A percentile compares a stretch with the other conserved stretches of the same genome.
Conservation (phyloP, 768 basidiomycete species). For the Inosperma sp. region DNA sequence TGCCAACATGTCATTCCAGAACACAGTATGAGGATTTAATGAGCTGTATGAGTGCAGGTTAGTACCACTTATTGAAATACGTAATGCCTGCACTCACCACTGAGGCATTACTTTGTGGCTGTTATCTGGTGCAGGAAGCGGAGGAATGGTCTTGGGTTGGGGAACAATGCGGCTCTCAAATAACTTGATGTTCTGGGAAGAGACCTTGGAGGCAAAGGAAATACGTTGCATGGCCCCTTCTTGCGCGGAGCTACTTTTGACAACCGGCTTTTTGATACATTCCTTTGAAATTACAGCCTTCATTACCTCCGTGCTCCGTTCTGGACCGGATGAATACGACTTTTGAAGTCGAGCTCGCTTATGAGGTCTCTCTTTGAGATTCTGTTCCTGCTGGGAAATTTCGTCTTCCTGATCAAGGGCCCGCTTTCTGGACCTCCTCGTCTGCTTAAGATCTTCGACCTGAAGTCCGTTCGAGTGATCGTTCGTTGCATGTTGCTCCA, state of each 20-base stretch:
- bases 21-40: slow-evolving; percentile 17
- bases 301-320: too few species aligned
- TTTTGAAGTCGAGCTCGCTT: slow-evolving; percentile 11
- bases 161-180: slow-evolving; percentile 10
- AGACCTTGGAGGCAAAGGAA: too few species aligned
- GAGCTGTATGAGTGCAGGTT: not conserved
- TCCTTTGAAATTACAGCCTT: too few species aligned
- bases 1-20: slow-evolving; percentile 23
- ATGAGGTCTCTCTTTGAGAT: not conserved
- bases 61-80: not conserved
- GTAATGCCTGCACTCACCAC: not conserved
- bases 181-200: slow-evolving; percentile 4
- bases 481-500: not conserved
- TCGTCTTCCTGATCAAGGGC: slow-evolving; percentile 1
- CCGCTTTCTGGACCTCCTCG: slow-evolving; percentile 7
- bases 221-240: too few species aligned
- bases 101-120: not conserved
- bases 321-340: not conserved
- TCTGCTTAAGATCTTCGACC: not conserved
- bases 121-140: not conserved
- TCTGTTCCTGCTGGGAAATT: not conserved
- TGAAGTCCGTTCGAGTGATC: not conserved
- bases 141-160: not conserved
- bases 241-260: too few species aligned
- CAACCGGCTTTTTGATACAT: too few species aligned